Evolutionary conservation across 768 basidiomycete genomes (phyloP).

Genomic region (Gloeopeniophorella convolvens): DNA sequence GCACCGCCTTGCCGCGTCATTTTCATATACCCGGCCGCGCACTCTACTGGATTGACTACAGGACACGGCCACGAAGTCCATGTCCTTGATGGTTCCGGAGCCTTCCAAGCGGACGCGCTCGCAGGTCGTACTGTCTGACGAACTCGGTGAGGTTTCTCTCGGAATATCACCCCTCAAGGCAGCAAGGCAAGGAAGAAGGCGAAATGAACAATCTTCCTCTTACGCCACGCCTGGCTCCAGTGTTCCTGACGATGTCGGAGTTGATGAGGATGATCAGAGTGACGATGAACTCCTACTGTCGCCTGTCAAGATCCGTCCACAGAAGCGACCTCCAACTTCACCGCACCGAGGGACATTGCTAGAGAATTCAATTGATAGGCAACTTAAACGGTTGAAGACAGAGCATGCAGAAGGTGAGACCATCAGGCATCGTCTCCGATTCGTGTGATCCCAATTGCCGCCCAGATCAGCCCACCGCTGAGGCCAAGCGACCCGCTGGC

Average conservation of each 20-base stretch:
- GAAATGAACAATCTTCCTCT: neutral
- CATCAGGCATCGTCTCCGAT: neutral
- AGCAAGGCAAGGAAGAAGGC: conserved; percentile 12
- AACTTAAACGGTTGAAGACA: conserved; percentile 7
- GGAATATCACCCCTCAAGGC: conserved; percentile 17
- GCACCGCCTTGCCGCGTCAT: neutral
- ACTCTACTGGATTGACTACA: too few species aligned
- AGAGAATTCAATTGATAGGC: neutral
- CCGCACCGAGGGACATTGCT: neutral
- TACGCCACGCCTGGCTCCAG: neutral
- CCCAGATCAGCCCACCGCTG: neutral
- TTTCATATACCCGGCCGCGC: too few species aligned
- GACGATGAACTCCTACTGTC: conserved; percentile 7
- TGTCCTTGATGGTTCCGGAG: conserved; percentile 14
- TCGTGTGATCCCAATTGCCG: neutral
- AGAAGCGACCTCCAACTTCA: conserved; percentile 4
- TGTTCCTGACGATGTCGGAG: neutral
- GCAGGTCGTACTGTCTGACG: conserved; percentile 12
- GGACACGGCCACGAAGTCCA: too few species aligned
- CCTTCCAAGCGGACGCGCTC: conserved; percentile 20
- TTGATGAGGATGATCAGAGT: neutral
- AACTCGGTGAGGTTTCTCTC: conserved; percentile 4
- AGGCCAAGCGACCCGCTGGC: conserved; percentile 7
- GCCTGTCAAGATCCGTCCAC: conserved; percentile 3
- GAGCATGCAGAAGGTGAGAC: conserved; percentile 2